Base-by-base conservation (phyloP, 2,329 filamentous ascomycete species). In the Chaetomium olivaceum region DNA sequence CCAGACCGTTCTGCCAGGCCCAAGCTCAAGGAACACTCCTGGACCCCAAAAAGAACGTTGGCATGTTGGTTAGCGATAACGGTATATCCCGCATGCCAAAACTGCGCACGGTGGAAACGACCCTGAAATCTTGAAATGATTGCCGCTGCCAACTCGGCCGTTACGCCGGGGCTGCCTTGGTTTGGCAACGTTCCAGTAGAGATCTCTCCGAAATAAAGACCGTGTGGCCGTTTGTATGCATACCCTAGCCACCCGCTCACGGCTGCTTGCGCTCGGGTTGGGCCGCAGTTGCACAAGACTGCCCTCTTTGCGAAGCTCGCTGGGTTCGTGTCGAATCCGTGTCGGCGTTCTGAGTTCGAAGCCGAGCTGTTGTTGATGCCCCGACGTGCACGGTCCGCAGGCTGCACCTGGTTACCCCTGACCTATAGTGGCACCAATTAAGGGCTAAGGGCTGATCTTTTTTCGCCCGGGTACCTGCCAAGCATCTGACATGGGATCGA, bases 351-450 rank as follows among this genome's bases (percentile, higher is more conserved):
- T 19, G 27, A n/a, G 16, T 51, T 27, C 58, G 19, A 52, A 43
- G 21, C 48, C 39, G 27, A 54, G 8, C 43, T 8, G 58, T 36
- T 14, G 36, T 14, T 23, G 39, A 39, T 14, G 12, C 11, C 29
- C 29, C 19, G 9, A 14, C 11, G 23, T 19, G 51, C 31, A 27
- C 46, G 54, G 29, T 43, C 51, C 58, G n/a, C 43, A 31, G 8
- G 43, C 57, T 36, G 55, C 58, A 51, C 25, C 33, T 58, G 55
- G 54, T 48, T 54, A 55, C 54, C 65, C 71, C 66, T 71, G 68
- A 31, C 63, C 67, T 69, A 70, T 73, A 71, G 68, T 66, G 60
- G 61, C 56, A 19, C 43, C 70, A 73, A 72, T 70, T 70, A 72
- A 70, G 64, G 55, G 62, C 54, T 65, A 61, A 65, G 54, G 39